phyloP scores from a whole-genome alignment of 257 asterid genomes.

The Ballota nigra region DNA sequence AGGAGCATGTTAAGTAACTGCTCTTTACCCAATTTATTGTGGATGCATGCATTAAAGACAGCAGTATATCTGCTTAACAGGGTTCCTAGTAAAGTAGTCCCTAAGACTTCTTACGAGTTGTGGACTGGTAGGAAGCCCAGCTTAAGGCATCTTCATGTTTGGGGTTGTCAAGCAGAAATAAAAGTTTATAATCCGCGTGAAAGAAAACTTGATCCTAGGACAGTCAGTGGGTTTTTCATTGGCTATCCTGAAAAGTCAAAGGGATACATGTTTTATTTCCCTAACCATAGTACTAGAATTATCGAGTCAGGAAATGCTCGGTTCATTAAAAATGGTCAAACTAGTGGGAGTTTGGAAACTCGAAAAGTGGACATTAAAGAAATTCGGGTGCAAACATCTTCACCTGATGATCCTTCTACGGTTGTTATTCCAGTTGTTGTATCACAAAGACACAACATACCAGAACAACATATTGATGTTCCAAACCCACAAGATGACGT shows the following conservation, averaged over 20 bases:
- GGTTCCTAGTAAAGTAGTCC: no score
- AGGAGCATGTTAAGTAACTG: no score
- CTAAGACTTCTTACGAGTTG: background rate
- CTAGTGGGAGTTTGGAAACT: background rate
- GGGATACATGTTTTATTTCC: background rate
- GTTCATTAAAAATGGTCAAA: background rate
- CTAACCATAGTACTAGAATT: background rate
- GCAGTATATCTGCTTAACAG: no score
- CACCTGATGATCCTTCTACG: background rate
- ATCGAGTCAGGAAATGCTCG: background rate
- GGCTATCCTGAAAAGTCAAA: background rate
- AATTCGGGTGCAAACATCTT: background rate
- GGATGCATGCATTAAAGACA: no score
- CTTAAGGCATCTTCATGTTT: background rate
- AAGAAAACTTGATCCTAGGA: background rate
- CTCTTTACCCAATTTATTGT: no score
- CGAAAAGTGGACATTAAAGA: background rate
- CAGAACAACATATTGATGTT: background rate
- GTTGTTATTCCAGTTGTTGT: background rate
- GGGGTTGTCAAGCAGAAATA: background rate
- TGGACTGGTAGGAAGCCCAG: background rate
- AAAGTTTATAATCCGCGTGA: background rate
- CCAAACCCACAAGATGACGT: no score
- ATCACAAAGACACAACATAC: background rate
- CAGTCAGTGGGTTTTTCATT: background rate